A percentile compares a stretch with the other conserved stretches of the same genome.
Conservation (phyloP, 2,329 filamentous ascomycete genomes). For the Ceratocystis albifundus region DNA sequence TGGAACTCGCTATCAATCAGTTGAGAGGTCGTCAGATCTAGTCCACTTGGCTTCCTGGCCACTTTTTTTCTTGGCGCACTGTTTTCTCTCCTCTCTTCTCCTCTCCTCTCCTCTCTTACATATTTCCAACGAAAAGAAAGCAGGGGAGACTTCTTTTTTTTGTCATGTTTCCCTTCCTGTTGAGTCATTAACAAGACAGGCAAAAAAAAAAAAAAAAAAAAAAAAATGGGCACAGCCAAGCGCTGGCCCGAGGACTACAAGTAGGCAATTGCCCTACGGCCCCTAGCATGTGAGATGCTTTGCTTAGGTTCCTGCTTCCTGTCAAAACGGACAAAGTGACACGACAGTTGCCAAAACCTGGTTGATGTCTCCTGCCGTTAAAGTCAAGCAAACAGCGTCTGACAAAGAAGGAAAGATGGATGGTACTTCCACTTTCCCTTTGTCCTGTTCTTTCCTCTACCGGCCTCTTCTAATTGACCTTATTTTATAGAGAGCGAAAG, state of each 20-base stretch:
- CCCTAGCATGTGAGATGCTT: neutral
- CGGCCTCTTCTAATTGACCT: too few relatives aligned
- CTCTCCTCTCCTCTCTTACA: neutral
- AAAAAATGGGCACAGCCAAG: neutral
- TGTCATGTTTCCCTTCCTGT: neutral
- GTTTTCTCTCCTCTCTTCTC: neutral
- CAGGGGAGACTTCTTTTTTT: neutral
- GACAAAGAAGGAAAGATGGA: neutral
- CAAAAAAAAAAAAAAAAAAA: too few relatives aligned
- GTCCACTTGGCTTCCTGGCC: neutral
- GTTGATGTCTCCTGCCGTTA: neutral
- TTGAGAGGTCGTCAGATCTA: constrained; percentile 5
- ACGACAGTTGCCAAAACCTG: neutral
- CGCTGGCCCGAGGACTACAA: neutral
- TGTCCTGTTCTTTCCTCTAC: neutral
- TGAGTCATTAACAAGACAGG: neutral
- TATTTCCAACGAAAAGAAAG: neutral
- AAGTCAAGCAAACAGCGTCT: neutral
- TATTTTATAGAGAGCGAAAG: too few relatives aligned
- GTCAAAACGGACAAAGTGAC: neutral
- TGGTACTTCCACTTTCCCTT: neutral
- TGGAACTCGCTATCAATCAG: constrained; percentile 12
- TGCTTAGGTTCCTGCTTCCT: neutral
- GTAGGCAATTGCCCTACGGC: neutral
- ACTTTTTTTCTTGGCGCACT: constrained; percentile 11